Base-by-base conservation (phyloP, 2,329 filamentous ascomycete genomes). In the Xylariaceae sp. region DNA sequence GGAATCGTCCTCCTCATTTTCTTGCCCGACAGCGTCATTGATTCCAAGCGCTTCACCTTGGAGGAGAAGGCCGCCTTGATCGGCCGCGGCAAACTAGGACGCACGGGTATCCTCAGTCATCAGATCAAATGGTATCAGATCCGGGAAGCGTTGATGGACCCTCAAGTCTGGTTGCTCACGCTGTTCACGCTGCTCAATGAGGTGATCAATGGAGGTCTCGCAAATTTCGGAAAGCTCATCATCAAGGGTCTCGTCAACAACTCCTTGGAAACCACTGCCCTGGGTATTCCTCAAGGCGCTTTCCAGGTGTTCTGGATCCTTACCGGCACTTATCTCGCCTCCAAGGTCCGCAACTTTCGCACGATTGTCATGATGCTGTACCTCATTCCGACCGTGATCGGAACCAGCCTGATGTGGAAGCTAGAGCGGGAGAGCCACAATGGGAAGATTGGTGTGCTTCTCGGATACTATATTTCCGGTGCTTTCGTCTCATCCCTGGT, bases 141-240 rank as follows among this genome's bases (percentile, higher is more conserved):
- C 28, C 61, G 63, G 1, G 73, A 76, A 48, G 71, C 71, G 0
- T 52, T 72, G 6, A 29, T 56, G 4, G 69, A 73, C 39, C 60
- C 65, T 0, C 68, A 72, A 49, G 62, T 72, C 6, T 71, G 67
- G 66, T 55, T 71, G 1, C 45, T 70, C 4, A 68, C 68, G 39
- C 44, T 71, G 1, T 73, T 67, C 39, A 65, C 65, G 3, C 57
- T 79, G 0, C 56, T 76, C 15, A 79, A 79, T 42, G 74, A 79
- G 49, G 59, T 65, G 2, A 68, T 78, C 47, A 79, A 69, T 37
- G 73, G 73, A 3, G 76, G 75, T 0, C 56, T 76, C 8, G 69
- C 74, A 4, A 78, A 74, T 48, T 79, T 79, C 47, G 69, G 72
- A 30, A 78, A 74, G 41, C 64, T 76, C 17, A 78, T 79, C 40